Evolutionary conservation across 2,329 filamentous ascomycete genomes (phyloP).

Genomic region (Sporothrix brunneoviolacea): DNA sequence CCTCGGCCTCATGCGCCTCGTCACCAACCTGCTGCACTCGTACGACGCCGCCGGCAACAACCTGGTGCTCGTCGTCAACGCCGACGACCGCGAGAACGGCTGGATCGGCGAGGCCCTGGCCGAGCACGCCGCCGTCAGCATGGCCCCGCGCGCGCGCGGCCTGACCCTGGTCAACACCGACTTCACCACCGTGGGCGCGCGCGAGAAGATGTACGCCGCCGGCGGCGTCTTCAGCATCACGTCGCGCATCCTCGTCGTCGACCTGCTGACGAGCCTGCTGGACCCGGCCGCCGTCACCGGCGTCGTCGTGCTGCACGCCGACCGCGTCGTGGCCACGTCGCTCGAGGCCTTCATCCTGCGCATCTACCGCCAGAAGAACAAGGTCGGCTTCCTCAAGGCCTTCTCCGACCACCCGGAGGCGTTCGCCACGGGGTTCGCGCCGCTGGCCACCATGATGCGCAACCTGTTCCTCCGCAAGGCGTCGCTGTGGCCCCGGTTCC

Average conservation of each 20-base stretch:
- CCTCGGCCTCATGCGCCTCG: constrained; percentile 81
- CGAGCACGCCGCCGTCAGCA: constrained; percentile 89
- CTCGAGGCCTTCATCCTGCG: constrained; percentile 91
- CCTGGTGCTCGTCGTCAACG: constrained; percentile 79
- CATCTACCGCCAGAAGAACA: constrained; percentile 92
- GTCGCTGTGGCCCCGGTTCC: constrained; percentile 88
- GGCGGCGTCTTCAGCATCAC: constrained; percentile 96
- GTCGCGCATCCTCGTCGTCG: constrained; percentile 88
- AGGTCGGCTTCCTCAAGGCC: constrained; percentile 86
- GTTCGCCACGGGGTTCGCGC: constrained; percentile 81
- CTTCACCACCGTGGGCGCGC: constrained; percentile 73
- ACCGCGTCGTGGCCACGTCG: constrained; percentile 77
- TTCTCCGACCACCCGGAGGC: constrained; percentile 92
- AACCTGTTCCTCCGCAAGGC: constrained; percentile 86
- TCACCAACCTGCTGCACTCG: constrained; percentile 93
- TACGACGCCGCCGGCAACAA: constrained; percentile 96
- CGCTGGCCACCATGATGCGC: constrained; percentile 81
- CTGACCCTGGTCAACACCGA: constrained; percentile 93
- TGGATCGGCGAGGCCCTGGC: constrained; percentile 96
- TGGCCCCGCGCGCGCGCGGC: constrained; percentile 72
- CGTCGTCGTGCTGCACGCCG: constrained; percentile 79
- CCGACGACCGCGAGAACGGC: constrained; percentile 86
- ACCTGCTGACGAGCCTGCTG: constrained; percentile 77
- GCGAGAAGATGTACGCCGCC: constrained; percentile 84
- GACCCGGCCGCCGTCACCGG: constrained; percentile 82